Evolutionary conservation across 306 rosid species (phyloP), one percentile per base, ranked within the genome.

Genomic region (Glycine soja): DNA sequence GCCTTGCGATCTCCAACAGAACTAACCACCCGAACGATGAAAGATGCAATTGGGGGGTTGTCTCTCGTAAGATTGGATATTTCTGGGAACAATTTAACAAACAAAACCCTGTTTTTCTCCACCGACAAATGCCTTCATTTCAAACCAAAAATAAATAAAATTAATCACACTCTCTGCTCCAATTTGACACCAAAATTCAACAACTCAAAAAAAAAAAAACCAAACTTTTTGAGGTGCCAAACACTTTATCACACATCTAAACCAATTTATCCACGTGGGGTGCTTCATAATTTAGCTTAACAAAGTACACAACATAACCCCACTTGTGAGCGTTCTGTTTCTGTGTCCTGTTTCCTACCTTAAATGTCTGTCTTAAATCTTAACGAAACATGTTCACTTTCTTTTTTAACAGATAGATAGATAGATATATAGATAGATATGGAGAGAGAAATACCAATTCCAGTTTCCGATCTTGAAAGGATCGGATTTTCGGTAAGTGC

Each of bases 401-500:
- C 43, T 30, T 13, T 40, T 10, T 32, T 38, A 38, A 38, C 5
- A 38, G 8, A 40, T 0, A 42, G 4, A 16, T 0, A 82, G 15
- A 42, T 4, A 61, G 45, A 47, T 4, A 52, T 9, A 6, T 1
- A 38, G 42, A 73, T 10, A 32, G 48, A 50, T 48, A 50, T 47
- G 51, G 36, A 72, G 64, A 72, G 34, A 50, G 40, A 36, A 36
- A 72, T 72, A 96, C 98, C 99, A 96, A 24, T 96, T 96, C 99
- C 99, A 96, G 73, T 85, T 93, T 53, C 99, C 99, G 71, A 96
- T 88, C 83, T 83, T 96, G 97, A 96, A 96, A 64, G 99, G 97
- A 87, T 96, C 99, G 63, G 99, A 96, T 83, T 96, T 96, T n/a
- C 99, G 90, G 86, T 89, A 96, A 10, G 97, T 88, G 84, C 98